Percentiles rank a stretch among this genome's conserved stretches.
These are phyloP conservation scores for Agapanthus africanus DNA, from an alignment of 106 monocot genomes.

Conservation along the genomic window DNA sequence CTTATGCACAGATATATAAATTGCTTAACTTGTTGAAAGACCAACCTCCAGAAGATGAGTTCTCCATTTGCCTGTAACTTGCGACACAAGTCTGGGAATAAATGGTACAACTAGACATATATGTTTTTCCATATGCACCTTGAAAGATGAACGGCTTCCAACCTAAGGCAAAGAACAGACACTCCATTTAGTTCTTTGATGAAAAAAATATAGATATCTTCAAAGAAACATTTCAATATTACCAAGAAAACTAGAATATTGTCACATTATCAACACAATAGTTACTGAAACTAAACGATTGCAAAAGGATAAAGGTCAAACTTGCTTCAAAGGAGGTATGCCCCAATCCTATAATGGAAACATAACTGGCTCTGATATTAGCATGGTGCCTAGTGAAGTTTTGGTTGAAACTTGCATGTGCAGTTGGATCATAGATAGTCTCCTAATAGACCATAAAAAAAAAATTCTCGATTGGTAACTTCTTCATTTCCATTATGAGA, in stretches of 20 bases:
- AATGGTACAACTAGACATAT: conserved; percentile 31
- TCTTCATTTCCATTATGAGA: no score
- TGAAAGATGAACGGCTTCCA: conserved; percentile 11
- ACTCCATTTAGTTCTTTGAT: background rate
- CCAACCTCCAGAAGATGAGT: conserved; percentile 47
- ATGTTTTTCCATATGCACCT: conserved; percentile 35
- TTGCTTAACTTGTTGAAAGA: background rate
- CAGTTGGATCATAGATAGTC: no score
- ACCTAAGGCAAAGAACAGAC: conserved; percentile 21
- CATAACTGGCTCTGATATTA: no score
- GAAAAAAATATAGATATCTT: background rate
- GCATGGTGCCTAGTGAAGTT: no score
- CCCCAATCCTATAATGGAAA: no score
- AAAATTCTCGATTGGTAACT: no score
- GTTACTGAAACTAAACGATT: background rate
- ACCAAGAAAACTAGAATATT: background rate
- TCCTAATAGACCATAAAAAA: no score
- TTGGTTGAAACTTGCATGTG: no score
- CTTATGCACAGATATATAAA: background rate
- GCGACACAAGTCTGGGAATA: conserved; percentile 39
- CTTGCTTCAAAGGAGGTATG: no score
- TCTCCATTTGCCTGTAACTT: conserved; percentile 31
- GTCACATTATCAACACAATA: background rate
- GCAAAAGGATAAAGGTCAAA: background rate
- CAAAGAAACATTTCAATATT: background rate